Conservation (phyloP, 768 basidiomycete genomes). For the Floccularia luteovirens region DNA sequence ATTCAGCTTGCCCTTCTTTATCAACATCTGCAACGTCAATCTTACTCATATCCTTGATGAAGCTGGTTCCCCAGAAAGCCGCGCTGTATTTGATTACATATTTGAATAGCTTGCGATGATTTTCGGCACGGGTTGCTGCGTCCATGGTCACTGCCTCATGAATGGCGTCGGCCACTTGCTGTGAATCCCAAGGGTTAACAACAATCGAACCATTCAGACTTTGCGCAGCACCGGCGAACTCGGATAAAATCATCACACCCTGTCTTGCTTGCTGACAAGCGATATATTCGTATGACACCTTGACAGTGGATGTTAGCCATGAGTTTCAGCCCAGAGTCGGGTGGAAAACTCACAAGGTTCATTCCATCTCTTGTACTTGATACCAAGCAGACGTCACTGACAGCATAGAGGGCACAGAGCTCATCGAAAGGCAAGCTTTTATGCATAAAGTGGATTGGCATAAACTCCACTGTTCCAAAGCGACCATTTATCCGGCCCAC, state of each 20-base stretch:
- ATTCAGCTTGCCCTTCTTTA: conserved; percentile 26
- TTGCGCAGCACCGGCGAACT: conserved; percentile 97
- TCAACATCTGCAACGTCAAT: conserved; percentile 35
- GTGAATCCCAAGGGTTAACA: conserved; percentile 99
- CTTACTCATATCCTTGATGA: conserved; percentile 77
- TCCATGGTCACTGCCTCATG: conserved; percentile 92
- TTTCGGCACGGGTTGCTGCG: conserved; percentile 74
- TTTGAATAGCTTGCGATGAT: conserved; percentile 93
- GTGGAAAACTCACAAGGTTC: conserved; percentile 75
- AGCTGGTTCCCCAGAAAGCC: conserved; percentile 87
- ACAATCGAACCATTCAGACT: conserved; percentile 92
- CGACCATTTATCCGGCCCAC: conserved; percentile 98
- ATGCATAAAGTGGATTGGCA: conserved; percentile 99
- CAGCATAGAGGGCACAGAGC: conserved; percentile 93
- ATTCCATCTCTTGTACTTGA: conserved; percentile 96
- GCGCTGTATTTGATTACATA: conserved; percentile 95
- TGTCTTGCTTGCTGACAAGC: conserved; percentile 90
- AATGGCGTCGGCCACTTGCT: conserved; percentile 96
- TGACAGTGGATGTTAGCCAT: conserved; percentile 8
- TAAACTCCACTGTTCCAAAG: conserved; percentile 98
- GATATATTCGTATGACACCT: conserved; percentile 99
- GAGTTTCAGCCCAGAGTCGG: too few species aligned
- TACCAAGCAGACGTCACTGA: conserved; percentile 94
- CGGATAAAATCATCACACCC: conserved; percentile 96
- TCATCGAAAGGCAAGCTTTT: conserved; percentile 91